Evolutionary conservation across 1,139 yeast genomes (phyloP).

Genomic region (Blastobotrys petasosporus): DNA sequence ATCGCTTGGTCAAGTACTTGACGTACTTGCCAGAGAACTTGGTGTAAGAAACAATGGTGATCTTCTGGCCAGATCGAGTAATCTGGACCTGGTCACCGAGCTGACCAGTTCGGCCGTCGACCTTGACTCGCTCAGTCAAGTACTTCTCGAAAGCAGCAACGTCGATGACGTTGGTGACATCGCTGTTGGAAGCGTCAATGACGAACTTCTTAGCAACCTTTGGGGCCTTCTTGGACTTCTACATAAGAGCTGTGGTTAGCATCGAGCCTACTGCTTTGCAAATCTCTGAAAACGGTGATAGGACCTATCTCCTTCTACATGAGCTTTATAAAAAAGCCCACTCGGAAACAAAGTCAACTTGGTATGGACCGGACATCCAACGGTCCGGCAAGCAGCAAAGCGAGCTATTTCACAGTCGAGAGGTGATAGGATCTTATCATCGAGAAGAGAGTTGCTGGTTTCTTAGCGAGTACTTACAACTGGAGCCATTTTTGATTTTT

Average conservation of each 20-base stretch:
- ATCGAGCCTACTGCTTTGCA: conserved; percentile 39
- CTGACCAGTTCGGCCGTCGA: conserved; percentile 94
- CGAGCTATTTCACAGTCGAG: conserved; percentile 17
- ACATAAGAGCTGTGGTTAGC: conserved; percentile 35
- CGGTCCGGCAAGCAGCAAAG: conserved; percentile 23
- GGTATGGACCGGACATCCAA: conserved; percentile 6
- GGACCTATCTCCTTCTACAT: conserved; percentile 11
- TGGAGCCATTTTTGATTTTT: conserved; percentile 66
- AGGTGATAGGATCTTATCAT: too few species aligned
- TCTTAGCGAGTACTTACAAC: conserved; percentile 54
- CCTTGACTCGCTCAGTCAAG: conserved; percentile 98
- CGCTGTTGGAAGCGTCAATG: conserved; percentile 96
- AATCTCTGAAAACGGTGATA: not conserved
- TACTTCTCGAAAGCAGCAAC: conserved; percentile 96
- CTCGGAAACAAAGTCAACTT: not conserved
- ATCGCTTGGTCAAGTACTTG: conserved; percentile 98
- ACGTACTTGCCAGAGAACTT: conserved; percentile 99
- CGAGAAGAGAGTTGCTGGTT: too few species aligned
- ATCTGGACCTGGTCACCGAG: conserved; percentile 93
- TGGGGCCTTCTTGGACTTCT: conserved; percentile 65
- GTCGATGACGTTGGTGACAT: conserved; percentile 91
- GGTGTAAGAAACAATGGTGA: conserved; percentile 83
- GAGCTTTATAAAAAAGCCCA: conserved; percentile 10
- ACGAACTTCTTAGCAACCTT: conserved; percentile 73
- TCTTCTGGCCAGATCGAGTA: conserved; percentile 73